A percentile compares a stretch with the other conserved stretches of the same genome.
These are phyloP conservation scores for Pyrenophora graminea DNA, from an alignment of 2,329 filamentous ascomycete species.

Conservation along the genomic window DNA sequence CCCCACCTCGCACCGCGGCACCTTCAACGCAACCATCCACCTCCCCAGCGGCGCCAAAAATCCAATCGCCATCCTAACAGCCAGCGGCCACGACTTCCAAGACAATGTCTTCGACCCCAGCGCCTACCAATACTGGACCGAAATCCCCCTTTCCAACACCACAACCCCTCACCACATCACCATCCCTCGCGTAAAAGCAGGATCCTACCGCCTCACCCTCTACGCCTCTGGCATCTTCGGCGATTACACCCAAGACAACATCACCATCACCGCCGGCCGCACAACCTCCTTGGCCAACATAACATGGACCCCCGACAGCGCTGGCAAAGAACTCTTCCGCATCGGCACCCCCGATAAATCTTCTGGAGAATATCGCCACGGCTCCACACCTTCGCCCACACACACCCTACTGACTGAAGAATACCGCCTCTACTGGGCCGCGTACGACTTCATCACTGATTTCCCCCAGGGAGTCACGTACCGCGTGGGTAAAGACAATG, in stretches of 20 bases:
- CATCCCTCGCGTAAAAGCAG: constrained; percentile 61
- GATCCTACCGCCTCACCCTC: constrained; percentile 65
- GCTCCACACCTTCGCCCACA: constrained; percentile 57
- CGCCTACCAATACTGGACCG: constrained; percentile 67
- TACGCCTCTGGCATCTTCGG: constrained; percentile 68
- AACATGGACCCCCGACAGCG: constrained; percentile 59
- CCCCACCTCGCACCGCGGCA: constrained; percentile 56
- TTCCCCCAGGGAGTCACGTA: constrained; percentile 64
- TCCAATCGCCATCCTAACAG: constrained; percentile 61
- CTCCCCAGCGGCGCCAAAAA: constrained; percentile 58
- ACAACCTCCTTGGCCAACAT: constrained; percentile 40
- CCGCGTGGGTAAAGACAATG: constrained; percentile 57
- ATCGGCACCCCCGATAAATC: constrained; percentile 67
- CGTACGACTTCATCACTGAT: constrained; percentile 63
- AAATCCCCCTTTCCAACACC: constrained; percentile 47
- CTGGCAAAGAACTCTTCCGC: constrained; percentile 64
- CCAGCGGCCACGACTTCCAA: constrained; percentile 59
- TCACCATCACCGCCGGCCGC: constrained; percentile 50
- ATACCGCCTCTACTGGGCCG: constrained; percentile 65
- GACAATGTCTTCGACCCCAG: constrained; percentile 60
- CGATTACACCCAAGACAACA: constrained; percentile 59
- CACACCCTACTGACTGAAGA: constrained; percentile 55
- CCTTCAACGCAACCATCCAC: constrained; percentile 55
- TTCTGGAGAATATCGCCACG: constrained; percentile 64
- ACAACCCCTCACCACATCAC: constrained; percentile 46